Percentiles rank a stretch among this genome's conserved stretches.
phyloP scores from a whole-genome alignment of 768 basidiomycete genomes.

The Hemileccinum impolitum region DNA sequence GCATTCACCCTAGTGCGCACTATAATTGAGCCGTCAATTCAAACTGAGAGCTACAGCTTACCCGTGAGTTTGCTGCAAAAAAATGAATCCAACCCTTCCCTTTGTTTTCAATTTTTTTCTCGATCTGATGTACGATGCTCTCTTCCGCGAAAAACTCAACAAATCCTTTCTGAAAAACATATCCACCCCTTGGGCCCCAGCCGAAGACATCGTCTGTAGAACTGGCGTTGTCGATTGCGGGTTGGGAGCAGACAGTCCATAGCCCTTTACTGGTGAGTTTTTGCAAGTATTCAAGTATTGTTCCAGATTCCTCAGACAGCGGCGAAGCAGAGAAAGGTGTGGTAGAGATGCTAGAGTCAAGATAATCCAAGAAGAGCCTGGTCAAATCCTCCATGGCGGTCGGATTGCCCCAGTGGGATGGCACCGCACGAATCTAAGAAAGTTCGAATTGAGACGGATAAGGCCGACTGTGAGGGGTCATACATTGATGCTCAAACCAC shows the following conservation, averaged over 20 bases:
- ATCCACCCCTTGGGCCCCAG: slow-evolving; percentile 91
- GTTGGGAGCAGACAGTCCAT: slow-evolving; percentile 98
- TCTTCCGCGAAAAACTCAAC: slow-evolving; percentile 90
- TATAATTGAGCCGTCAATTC: background rate
- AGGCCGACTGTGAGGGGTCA: slow-evolving; percentile 9
- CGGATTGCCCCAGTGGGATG: slow-evolving; percentile 73
- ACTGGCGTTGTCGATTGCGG: slow-evolving; percentile 77
- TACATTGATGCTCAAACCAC: slow-evolving; percentile 61
- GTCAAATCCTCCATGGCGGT: slow-evolving; percentile 66
- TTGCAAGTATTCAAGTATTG: slow-evolving; percentile 76
- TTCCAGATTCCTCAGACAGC: slow-evolving; percentile 75
- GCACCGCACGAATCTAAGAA: slow-evolving; percentile 54
- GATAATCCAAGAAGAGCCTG: slow-evolving; percentile 73
- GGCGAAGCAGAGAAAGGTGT: slow-evolving; percentile 89
- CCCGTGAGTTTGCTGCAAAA: slow-evolving; percentile 79
- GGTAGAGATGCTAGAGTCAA: slow-evolving; percentile 64
- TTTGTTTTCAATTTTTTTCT: slow-evolving; percentile 49
- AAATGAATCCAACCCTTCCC: slow-evolving; percentile 74
- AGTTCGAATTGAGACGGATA: background rate
- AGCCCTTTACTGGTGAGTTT: slow-evolving; percentile 73
- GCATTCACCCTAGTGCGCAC: slow-evolving; percentile 59
- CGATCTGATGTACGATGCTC: slow-evolving; percentile 56
- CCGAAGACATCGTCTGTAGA: slow-evolving; percentile 81
- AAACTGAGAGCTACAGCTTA: slow-evolving; percentile 29
- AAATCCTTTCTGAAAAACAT: slow-evolving; percentile 96